Evolutionary conservation across 345 rosid species (phyloP).

Genomic region (Gynandropsis gynandra): DNA sequence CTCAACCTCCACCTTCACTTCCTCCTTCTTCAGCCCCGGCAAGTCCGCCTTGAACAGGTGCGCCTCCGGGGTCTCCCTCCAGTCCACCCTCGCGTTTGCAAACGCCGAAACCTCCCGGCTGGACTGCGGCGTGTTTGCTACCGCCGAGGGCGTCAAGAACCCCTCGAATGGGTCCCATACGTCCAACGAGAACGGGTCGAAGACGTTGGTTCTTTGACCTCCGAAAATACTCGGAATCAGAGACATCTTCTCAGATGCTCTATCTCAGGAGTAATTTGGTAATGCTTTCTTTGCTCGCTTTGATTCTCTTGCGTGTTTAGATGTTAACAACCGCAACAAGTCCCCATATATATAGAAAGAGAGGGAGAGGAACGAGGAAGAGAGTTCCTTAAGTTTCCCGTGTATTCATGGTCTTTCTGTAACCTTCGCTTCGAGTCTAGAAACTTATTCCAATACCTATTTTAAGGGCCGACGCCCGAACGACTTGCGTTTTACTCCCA

Average conservation of each 20-base stretch:
- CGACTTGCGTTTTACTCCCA: too few species aligned
- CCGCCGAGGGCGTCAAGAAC: background rate
- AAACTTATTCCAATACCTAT: too few species aligned
- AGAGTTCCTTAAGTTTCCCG: too few species aligned
- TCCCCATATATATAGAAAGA: too few species aligned
- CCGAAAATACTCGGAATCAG: slow-evolving; percentile 23
- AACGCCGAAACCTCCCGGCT: slow-evolving; percentile 5
- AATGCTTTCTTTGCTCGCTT: too few species aligned
- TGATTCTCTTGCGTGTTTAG: too few species aligned
- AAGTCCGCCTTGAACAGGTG: slow-evolving; percentile 18
- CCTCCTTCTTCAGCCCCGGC: slow-evolving; percentile 21
- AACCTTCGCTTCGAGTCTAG: too few species aligned
- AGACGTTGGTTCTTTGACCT: slow-evolving; percentile 23
- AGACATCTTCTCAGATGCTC: background rate
- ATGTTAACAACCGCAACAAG: too few species aligned
- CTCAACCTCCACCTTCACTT: slow-evolving; percentile 22
- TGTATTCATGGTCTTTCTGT: too few species aligned
- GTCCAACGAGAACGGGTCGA: slow-evolving; percentile 25
- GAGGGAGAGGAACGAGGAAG: too few species aligned
- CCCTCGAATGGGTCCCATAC: slow-evolving; percentile 10
- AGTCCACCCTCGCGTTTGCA: slow-evolving; percentile 14
- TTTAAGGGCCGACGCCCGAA: too few species aligned
- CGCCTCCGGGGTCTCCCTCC: slow-evolving; percentile 23
- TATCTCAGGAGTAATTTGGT: too few species aligned
- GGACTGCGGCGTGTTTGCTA: slow-evolving; percentile 1